Evolutionary conservation across 257 asterid species (phyloP), one percentile per base, ranked within the genome.

Genomic region (Vinca minor): DNA sequence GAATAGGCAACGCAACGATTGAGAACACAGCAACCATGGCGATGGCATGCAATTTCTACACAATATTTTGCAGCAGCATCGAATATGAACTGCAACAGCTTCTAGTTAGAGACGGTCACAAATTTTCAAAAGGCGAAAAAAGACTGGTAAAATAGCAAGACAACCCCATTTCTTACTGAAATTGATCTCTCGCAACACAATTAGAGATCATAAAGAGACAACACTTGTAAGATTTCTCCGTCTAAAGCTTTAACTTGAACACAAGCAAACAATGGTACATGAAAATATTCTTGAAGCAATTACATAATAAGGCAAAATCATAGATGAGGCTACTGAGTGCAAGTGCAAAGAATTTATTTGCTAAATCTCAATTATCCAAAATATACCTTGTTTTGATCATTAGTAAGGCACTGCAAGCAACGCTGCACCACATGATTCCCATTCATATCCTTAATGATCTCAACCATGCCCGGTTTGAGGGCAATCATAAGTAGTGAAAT

Each of bases 21-120:
- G 50, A 79, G 58, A 62, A 78, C 75, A 23, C 87, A 82, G 71
- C 87, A 82, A 15, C 87, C 87, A 23, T 74, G 65, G 31, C 73
- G 80, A 59, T 82, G 74, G 46, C 80, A 71, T 12, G 87, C 87
- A 39, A 82, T 73, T 3, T 76, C 74, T 42, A 72, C 65, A 58
- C 79, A 76, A 62, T 61, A 70, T 35, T 61, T 77, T n/a, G 76
- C 65, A 32, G 81, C 82, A 31, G 70, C 74, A 23, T 82, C 75
- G 56, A 71, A 67, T 36, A 82, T 76, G 70, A 68, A 63, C 87
- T 82, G 78, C 62, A 62, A 60, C 28, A 65, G 38, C 39, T 36
- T 62, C 18, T 34, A 63, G 52, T 14, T 15, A 59, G 44, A 39
- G 52, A 35, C 1, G 21, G 26, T 58, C 41, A 31, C 62, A 31